Evolutionary conservation across 2,329 filamentous ascomycete species (phyloP), one percentile per base, ranked within the genome.

Genomic region (Pseudohalonectria lignicola): DNA sequence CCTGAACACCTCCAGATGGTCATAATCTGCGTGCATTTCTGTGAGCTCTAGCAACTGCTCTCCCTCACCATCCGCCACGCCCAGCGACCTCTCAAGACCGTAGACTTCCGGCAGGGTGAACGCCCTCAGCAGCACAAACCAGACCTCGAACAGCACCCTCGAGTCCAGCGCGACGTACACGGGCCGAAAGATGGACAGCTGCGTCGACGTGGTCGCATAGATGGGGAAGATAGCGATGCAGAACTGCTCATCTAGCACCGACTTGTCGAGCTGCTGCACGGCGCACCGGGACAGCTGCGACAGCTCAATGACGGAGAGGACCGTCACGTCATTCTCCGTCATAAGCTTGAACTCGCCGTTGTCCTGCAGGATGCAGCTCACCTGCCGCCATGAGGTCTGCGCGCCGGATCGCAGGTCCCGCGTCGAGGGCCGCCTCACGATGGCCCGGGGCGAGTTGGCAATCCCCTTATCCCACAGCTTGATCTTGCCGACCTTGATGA

Each of bases 171-270:
- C 83, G 25, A 98, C 67, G 54, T 94, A 95, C 26, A 96, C 79
- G 0, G 92, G 90, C n/a, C 85, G 78, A 42, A 86, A 79, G 20
- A 90, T 74, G 6, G 82, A 82, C 40, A 90, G 67, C 15, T 82
- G 74, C 3, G 76, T 82, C 2, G 85, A 74, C 16, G 76, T 77
- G 9, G 82, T 71, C 1, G 86, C 79, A 59, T 98, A 96, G 45
- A 90, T 88, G 13, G 92, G 90, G 53, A 95, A 95, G 34, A 98
- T 90, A 37, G 86, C 88, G 45, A 98, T 84, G 62, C 88, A 96
- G 53, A 85, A 92, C 42, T 95, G 86, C 56, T 92, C 85, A 46
- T 94, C 86, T 31, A 98, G 62, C 8, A 98, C 90, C 5, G 88
- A 94, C 37, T 79, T 77, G 57, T 96, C 86, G 37, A 98, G 67